Base-by-base conservation (phyloP, 2,329 filamentous ascomycete species). In the Pyricularia sp. region DNA sequence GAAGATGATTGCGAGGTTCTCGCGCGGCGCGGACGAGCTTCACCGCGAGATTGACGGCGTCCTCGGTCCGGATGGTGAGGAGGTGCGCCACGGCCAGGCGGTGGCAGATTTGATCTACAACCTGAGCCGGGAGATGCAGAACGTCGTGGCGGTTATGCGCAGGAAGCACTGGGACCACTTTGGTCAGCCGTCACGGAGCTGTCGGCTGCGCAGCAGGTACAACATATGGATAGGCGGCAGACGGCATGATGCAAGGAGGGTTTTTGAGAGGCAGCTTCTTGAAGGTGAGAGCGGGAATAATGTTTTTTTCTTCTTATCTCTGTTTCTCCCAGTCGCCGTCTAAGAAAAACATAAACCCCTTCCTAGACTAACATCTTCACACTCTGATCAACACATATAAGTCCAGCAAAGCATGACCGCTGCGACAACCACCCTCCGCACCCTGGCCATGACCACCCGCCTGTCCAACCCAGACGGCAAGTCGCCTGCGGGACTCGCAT, bases 141-240 rank as follows among this genome's bases (percentile, higher is more conserved):
- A 64, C 53, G 24, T 64, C 40, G 31, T 59, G 19, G n/a, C 49
- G 22, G 19, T 64, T 8, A 13, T 64, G 10, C 19, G 49, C 4
- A 64, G 59, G 24, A 64, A 64, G 30, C 62, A 64, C 53, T n/a
- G 31, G 7, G 62, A 64, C 49, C 19, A 59, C 53, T 64, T 64
- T 57, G 53, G n/a, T 31, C n/a, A 30, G n/a, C 62, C 30, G 49
- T 64, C 62, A n/a, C 16, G 55, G 16, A 35, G 28, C 3, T 64
- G 57, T 55, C 26, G 35, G 26, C 12, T 64, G 28, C 24, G 28
- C 53, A 53, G 53, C 28, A 31, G 53, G 31, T 33, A 40, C 28
- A 64, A 64, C 9, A 13, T 60, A 3, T 22, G 30, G 49, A 19
- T 64, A 24, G n/a, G n/a, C 22, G 26, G 49, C 8, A 28, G 33